phyloP scores from a whole-genome alignment of 169 alveolate genomes.

The Babesia sp. region DNA sequence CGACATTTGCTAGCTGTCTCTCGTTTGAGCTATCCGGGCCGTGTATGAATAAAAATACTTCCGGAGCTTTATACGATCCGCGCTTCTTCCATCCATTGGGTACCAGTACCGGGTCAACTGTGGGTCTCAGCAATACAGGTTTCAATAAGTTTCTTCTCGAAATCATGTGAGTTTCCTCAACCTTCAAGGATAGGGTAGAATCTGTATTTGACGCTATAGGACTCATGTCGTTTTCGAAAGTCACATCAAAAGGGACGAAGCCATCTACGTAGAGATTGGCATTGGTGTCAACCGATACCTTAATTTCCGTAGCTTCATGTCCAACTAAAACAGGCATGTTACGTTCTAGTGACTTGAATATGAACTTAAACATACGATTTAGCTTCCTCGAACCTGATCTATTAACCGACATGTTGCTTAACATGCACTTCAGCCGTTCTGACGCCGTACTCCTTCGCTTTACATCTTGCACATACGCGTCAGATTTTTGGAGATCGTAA shows the following conservation, averaged over 20 bases:
- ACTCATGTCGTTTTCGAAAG: slow-evolving; percentile 10
- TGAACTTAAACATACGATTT: slow-evolving; percentile 65
- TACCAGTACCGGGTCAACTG: slow-evolving; percentile 38
- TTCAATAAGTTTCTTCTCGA: not conserved
- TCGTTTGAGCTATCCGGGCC: slow-evolving; percentile 71
- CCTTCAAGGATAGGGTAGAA: not conserved
- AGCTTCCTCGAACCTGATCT: slow-evolving; percentile 49
- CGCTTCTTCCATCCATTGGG: slow-evolving; percentile 75
- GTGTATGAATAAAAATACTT: slow-evolving; percentile 80
- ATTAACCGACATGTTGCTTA: not conserved
- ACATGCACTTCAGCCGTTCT: slow-evolving; percentile 1
- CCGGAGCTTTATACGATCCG: slow-evolving; percentile 72
- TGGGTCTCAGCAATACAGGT: slow-evolving; percentile 31
- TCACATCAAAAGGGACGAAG: slow-evolving; percentile 47
- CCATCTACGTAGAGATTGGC: slow-evolving; percentile 75
- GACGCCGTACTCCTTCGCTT: not conserved
- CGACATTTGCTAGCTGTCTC: slow-evolving; percentile 72
- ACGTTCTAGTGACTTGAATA: slow-evolving; percentile 71
- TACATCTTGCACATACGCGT: slow-evolving; percentile 31
- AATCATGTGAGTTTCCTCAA: not conserved
- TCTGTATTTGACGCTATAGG: not conserved
- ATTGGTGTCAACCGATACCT: slow-evolving; percentile 79
- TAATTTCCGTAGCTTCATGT: slow-evolving; percentile 72
- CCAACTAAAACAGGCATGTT: slow-evolving; percentile 82
- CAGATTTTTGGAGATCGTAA: slow-evolving; percentile 45